These are phyloP conservation scores for Coemansia biformis DNA, from an alignment of 192 early-diverging fungal genomes.

Conservation along the genomic window DNA sequence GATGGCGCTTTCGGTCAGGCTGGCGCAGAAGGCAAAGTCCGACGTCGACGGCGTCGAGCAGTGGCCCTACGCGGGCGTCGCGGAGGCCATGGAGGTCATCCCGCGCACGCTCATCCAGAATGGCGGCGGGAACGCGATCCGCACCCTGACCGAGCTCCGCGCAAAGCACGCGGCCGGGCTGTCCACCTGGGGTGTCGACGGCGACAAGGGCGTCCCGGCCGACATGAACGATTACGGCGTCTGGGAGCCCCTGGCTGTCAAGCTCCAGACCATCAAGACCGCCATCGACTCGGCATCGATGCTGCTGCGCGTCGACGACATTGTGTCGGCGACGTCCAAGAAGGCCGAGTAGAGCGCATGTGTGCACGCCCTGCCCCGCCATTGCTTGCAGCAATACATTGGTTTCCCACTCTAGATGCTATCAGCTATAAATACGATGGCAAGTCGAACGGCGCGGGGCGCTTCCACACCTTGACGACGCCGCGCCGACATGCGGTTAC, in stretches of 20 bases:
- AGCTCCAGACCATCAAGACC: conserved; percentile 99
- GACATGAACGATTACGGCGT: conserved; percentile 98
- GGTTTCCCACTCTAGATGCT: too few species aligned
- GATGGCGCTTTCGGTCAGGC: conserved; percentile 89
- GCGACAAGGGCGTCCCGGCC: conserved; percentile 80
- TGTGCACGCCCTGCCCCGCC: too few species aligned
- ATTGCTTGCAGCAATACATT: too few species aligned
- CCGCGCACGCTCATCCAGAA: conserved; percentile 98
- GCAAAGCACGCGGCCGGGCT: conserved; percentile 91
- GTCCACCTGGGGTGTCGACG: conserved; percentile 93
- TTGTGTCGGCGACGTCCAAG: conserved; percentile 68
- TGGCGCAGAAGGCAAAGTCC: conserved; percentile 84
- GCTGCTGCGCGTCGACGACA: conserved; percentile 89
- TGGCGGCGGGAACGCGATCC: conserved; percentile 98
- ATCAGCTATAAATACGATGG: conserved; percentile 2
- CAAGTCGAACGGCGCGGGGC: conserved; percentile 49
- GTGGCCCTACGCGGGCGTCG: conserved; percentile 95
- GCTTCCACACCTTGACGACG: conserved; percentile 66
- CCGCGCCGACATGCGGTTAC: conserved; percentile 71
- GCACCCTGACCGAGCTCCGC: conserved; percentile 84
- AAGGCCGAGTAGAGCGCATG: conserved; percentile 18
- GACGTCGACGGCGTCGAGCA: conserved; percentile 82
- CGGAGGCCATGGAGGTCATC: conserved; percentile 95
- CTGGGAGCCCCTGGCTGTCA: conserved; percentile 99
- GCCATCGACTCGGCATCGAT: conserved; percentile 92